These are phyloP conservation scores for Geotrichum siamense DNA, from an alignment of 1,139 yeast species.

Conservation along the genomic window DNA sequence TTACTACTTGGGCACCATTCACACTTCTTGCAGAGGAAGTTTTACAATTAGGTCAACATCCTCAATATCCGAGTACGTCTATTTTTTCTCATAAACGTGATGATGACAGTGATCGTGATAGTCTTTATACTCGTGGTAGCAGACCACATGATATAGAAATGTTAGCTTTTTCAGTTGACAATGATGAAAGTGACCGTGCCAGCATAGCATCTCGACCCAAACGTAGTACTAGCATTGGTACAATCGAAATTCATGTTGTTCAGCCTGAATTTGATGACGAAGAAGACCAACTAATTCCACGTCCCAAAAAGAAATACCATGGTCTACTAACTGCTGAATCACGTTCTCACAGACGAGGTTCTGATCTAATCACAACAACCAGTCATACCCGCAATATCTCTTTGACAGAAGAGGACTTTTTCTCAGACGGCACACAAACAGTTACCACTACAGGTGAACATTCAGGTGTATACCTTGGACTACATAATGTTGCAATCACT, in stretches of 20 bases:
- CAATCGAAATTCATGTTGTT: constrained; percentile 10
- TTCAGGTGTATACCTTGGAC: constrained; percentile 36
- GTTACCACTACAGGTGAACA: constrained; percentile 24
- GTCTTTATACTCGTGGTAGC: constrained; percentile 11
- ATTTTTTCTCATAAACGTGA: constrained; percentile 3
- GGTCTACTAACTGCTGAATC: not conserved
- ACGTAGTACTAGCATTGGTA: constrained; percentile 8
- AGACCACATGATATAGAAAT: constrained; percentile 17
- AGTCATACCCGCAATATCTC: constrained; percentile 16
- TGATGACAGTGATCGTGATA: constrained; percentile 6
- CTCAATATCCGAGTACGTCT: not conserved
- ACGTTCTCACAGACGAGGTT: not conserved
- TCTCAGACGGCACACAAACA: constrained; percentile 17
- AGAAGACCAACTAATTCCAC: constrained; percentile 11
- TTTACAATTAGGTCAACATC: constrained; percentile 18
- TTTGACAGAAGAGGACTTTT: constrained; percentile 21
- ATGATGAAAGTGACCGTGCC: not conserved
- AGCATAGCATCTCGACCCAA: not conserved
- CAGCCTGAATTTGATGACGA: constrained; percentile 14
- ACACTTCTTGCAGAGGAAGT: constrained; percentile 38
- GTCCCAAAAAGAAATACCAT: not conserved
- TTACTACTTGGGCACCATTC: constrained; percentile 40
- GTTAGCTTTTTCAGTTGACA: constrained; percentile 3
- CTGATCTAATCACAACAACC: not conserved
- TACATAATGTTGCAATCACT: constrained; percentile 38